Conservation (phyloP, 306 rosid genomes). For the Hippophae rhamnoides region DNA sequence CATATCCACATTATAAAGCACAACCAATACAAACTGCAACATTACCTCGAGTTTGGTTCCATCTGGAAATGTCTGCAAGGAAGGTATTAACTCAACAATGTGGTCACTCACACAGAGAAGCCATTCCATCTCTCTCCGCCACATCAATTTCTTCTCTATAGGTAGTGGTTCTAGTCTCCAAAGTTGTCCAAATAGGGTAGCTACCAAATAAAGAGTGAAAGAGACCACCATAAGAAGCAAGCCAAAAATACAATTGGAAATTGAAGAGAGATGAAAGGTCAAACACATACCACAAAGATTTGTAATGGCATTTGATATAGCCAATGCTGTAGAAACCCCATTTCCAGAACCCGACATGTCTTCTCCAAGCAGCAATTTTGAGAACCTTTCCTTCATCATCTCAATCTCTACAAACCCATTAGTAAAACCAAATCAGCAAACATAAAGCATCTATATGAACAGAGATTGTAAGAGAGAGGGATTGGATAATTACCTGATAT, state of each 20-base stretch:
- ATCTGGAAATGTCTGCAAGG: constrained; percentile 78
- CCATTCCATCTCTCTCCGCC: constrained; percentile 89
- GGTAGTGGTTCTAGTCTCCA: constrained; percentile 77
- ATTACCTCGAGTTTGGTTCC: constrained; percentile 82
- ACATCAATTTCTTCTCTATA: constrained; percentile 58
- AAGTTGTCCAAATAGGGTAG: constrained; percentile 77
- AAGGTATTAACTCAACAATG: constrained; percentile 70
- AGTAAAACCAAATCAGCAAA: constrained; percentile 23
- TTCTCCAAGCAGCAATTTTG: constrained; percentile 89
- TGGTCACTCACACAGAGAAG: constrained; percentile 76
- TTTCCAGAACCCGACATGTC: constrained; percentile 97
- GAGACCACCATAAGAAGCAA: neutral
- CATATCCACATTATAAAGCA: neutral
- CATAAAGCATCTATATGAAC: neutral
- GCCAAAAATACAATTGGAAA: neutral
- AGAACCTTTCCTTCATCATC: constrained; percentile 89
- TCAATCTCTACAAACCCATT: constrained; percentile 43
- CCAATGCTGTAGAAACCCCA: constrained; percentile 79
- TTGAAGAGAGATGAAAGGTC: constrained; percentile 1
- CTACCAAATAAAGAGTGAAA: constrained; percentile 21
- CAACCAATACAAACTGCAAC: neutral
- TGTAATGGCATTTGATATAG: constrained; percentile 85
- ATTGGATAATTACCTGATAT: constrained; percentile 41
- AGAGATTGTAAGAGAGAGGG: neutral
- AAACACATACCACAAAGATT: constrained; percentile 59